Conservation (phyloP, 345 rosid species). For the Clarkia xantiana region DNA sequence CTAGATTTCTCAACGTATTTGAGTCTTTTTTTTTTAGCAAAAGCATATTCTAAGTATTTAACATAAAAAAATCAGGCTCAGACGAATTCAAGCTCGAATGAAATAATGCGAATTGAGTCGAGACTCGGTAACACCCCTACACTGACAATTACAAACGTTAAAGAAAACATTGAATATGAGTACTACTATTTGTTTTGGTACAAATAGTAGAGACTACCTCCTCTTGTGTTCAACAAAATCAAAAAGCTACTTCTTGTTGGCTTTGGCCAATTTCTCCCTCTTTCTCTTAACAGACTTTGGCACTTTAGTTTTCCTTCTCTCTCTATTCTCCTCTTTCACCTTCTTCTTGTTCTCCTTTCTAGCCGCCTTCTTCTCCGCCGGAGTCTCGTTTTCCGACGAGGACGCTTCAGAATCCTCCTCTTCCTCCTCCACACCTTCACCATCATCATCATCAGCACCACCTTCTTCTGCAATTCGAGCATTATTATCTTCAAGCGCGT, state of each 20-base stretch:
- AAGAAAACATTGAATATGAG: too few relatives aligned
- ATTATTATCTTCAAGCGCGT: conserved; percentile 35
- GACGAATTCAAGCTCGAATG: too few relatives aligned
- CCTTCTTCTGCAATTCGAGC: conserved; percentile 10
- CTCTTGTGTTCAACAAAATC: too few relatives aligned
- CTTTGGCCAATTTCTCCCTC: conserved; percentile 67
- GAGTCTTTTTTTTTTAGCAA: too few relatives aligned
- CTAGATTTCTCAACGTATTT: too few relatives aligned
- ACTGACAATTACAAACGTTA: too few relatives aligned
- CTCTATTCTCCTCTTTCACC: conserved; percentile 91
- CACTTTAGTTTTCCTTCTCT: conserved; percentile 65
- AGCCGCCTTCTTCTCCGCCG: conserved; percentile 55
- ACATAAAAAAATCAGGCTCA: too few relatives aligned
- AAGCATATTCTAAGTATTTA: too few relatives aligned
- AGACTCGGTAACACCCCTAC: too few relatives aligned
- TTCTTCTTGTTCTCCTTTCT: conserved; percentile 95
- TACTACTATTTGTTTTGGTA: too few relatives aligned
- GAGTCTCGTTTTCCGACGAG: conserved; percentile 1
- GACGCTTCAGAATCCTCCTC: conserved; percentile 10
- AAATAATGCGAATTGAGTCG: too few relatives aligned
- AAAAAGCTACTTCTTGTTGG: conserved; percentile 39
- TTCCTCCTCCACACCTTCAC: conserved; percentile 7
- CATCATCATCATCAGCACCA: conserved; percentile 2
- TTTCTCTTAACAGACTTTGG: conserved; percentile 89
- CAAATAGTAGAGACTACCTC: too few relatives aligned